Percentiles rank a stretch among this genome's conserved stretches.
Evolutionary conservation across 1,284 basidiomycete genomes (phyloP).

Genomic region (Cryptococcus sp.): DNA sequence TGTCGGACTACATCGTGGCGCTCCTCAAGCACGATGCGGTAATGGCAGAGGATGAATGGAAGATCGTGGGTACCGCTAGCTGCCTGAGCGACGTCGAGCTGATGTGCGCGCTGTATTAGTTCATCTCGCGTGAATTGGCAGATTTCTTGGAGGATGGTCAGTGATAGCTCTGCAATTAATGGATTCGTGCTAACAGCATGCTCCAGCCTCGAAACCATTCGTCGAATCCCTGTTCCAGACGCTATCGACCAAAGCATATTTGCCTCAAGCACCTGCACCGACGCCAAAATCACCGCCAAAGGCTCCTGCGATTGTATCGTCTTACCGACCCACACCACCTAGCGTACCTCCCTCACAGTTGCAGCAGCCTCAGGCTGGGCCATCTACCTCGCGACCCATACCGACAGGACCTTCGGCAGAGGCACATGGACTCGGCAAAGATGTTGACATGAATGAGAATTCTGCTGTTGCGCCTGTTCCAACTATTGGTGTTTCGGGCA

Average conservation of each 20-base stretch:
- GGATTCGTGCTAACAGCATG: not conserved
- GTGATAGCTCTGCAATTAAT: constrained; percentile 20
- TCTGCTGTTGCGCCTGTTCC: constrained; percentile 2
- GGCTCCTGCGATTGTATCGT: constrained; percentile 27
- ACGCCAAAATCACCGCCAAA: constrained; percentile 29
- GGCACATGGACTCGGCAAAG: constrained; percentile 2
- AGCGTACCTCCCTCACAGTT: not conserved
- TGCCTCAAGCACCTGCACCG: constrained; percentile 51
- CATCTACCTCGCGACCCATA: constrained; percentile 18
- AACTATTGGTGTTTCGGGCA: constrained; percentile 9
- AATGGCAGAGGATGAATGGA: constrained; percentile 73
- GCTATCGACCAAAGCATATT: constrained; percentile 75
- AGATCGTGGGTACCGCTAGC: constrained; percentile 56
- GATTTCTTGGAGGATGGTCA: constrained; percentile 90
- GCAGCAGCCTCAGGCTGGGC: constrained; percentile 24
- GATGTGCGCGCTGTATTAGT: constrained; percentile 23
- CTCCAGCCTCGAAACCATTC: constrained; percentile 70
- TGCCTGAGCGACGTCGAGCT: not conserved
- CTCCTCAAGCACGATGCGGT: constrained; percentile 81
- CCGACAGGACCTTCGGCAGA: constrained; percentile 1
- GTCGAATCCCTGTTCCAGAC: constrained; percentile 81
- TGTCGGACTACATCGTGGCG: constrained; percentile 94
- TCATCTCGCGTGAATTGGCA: constrained; percentile 73
- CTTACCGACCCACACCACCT: constrained; percentile 22
- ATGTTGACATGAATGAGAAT: constrained; percentile 29